These are phyloP conservation scores for Trametes cubensis DNA, from an alignment of 768 basidiomycete species.

Conservation along the genomic window DNA sequence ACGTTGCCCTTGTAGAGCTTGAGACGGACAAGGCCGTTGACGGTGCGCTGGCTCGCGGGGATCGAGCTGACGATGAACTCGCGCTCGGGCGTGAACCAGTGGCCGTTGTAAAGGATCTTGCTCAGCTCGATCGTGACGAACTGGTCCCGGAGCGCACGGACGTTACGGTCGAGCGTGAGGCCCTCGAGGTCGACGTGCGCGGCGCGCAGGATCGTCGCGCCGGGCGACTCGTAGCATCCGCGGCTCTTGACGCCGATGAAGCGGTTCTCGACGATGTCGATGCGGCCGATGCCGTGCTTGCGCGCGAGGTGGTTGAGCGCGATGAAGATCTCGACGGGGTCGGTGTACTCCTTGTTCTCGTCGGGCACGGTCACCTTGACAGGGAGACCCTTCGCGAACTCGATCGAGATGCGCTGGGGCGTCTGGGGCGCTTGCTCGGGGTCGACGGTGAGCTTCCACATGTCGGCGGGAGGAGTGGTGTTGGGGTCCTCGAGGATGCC, in stretches of 20 bases:
- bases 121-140: constrained; percentile 91
- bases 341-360: constrained; percentile 70
- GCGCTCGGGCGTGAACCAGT: constrained; percentile 99
- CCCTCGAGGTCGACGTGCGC: constrained; percentile 98
- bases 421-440: constrained; percentile 79
- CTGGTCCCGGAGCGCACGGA: constrained; percentile 91
- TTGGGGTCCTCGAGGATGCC: constrained; percentile 98
- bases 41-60: constrained; percentile 92
- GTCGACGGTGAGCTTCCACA: constrained; percentile 96
- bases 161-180: constrained; percentile 96
- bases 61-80: constrained; percentile 92
- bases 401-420: constrained; percentile 81
- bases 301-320: constrained; percentile 89
- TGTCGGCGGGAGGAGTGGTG: constrained; percentile 90
- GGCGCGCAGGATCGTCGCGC: constrained; percentile 91
- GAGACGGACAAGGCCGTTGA: constrained; percentile 89
- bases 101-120: constrained; percentile 95
- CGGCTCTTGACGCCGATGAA: constrained; percentile 99
- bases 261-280: constrained; percentile 99
- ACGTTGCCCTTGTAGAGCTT: constrained; percentile 98
- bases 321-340: constrained; percentile 92
- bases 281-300: constrained; percentile 93
- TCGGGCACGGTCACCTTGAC: constrained; percentile 71
- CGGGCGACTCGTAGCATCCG: constrained; percentile 99
- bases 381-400: constrained; percentile 87